Evolutionary conservation across 371 early-diverging fungal genomes (phyloP).

Genomic region (Mucor lusitanicus): DNA sequence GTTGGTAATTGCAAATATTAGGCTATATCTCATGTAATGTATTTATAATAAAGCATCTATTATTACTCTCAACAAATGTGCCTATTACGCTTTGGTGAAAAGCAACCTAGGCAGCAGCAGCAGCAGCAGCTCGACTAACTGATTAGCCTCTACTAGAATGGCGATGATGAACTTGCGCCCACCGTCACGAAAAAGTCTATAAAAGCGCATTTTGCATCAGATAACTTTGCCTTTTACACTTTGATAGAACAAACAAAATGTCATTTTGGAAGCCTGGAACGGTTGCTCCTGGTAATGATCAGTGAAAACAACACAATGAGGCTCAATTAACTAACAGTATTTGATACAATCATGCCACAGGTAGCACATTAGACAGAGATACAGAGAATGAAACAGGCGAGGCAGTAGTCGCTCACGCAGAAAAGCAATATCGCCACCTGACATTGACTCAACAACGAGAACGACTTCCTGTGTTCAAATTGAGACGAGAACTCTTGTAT

Average conservation of each 20-base stretch:
- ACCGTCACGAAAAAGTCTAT: not conserved
- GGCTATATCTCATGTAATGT: not conserved
- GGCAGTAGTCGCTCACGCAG: constrained; percentile 44
- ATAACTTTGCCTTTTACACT: not conserved
- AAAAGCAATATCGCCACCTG: constrained; percentile 48
- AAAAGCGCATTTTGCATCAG: not conserved
- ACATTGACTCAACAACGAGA: constrained; percentile 58
- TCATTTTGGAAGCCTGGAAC: constrained; percentile 72
- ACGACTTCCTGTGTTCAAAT: constrained; percentile 61
- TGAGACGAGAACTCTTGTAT: constrained; percentile 58
- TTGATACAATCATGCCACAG: constrained; percentile 25
- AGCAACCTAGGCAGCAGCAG: no score
- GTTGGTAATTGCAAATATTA: constrained; percentile 58
- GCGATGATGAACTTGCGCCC: no score
- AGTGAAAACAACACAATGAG: not conserved
- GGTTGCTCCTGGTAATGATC: constrained; percentile 57
- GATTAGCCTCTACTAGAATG: no score
- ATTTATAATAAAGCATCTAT: no score
- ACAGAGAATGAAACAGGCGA: constrained; percentile 61
- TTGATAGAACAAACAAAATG: constrained; percentile 27
- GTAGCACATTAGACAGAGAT: constrained; percentile 69
- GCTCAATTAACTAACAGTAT: not conserved
- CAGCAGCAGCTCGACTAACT: no score
- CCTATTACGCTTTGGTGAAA: no score
- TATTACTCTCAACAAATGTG: no score